A percentile compares a stretch with the other conserved stretches of the same genome.
Evolutionary conservation across 805 yeast genomes (phyloP).

Genomic region (Candida michaelii): DNA sequence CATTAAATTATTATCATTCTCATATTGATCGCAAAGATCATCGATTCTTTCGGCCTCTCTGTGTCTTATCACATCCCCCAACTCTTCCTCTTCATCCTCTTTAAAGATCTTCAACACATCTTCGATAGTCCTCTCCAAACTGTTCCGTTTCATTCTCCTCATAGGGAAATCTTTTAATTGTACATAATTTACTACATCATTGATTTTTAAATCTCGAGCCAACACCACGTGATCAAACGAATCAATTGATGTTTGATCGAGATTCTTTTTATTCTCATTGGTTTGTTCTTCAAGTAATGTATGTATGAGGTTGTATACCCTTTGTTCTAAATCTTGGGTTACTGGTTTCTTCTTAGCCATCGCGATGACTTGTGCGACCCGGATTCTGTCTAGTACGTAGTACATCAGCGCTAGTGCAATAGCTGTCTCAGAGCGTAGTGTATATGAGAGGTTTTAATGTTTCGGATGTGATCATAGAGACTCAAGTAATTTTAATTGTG

Average conservation of each 20-base stretch:
- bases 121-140: conserved; percentile 63
- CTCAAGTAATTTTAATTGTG: too few species aligned
- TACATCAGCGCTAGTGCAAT: too few species aligned
- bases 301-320: conserved; percentile 55
- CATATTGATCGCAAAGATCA: conserved; percentile 38
- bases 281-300: conserved; percentile 61
- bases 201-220: conserved; percentile 55
- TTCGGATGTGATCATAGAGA: too few species aligned
- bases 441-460: too few species aligned
- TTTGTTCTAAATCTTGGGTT: conserved; percentile 46
- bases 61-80: conserved; percentile 31
- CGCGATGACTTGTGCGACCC: too few species aligned
- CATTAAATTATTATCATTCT: conserved; percentile 53
- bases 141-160: conserved; percentile 64
- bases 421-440: too few species aligned
- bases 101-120: conserved; percentile 54
- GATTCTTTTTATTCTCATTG: conserved; percentile 33
- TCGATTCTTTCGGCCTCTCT: conserved; percentile 25
- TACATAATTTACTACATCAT: conserved; percentile 56
- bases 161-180: conserved; percentile 67
- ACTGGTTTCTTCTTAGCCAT: conserved; percentile 10
- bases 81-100: conserved; percentile 62
- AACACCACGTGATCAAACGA: conserved; percentile 50
- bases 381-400: too few species aligned
- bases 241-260: conserved; percentile 30